Evolutionary conservation across 768 basidiomycete species (phyloP).

Genomic region (Lactarius deliciosus): DNA sequence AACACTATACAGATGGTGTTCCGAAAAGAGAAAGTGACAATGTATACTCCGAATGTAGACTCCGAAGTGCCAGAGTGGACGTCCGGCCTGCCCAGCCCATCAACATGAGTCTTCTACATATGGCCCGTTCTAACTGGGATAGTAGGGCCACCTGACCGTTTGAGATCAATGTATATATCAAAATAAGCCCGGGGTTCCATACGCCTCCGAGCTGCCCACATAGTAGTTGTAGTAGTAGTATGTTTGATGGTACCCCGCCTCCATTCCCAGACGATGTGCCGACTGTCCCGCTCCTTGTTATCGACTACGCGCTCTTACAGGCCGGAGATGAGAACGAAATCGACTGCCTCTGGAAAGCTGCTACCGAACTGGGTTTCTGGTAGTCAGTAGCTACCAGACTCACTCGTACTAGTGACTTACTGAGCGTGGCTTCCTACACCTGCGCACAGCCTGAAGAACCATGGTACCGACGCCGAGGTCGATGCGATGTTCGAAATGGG

Average conservation of each 20-base stretch:
- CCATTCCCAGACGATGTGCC: constrained; percentile 47
- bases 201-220: neutral
- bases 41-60: too few relatives aligned
- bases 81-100: too few relatives aligned
- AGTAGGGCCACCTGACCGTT: too few relatives aligned
- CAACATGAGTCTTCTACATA: too few relatives aligned
- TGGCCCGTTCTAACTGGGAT: too few relatives aligned
- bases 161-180: neutral
- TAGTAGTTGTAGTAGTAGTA: constrained; percentile 19
- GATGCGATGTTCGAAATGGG: constrained; percentile 44
- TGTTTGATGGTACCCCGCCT: constrained; percentile 39
- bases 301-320: constrained; percentile 45
- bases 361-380: constrained; percentile 53
- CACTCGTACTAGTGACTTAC: neutral
- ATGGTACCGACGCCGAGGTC: constrained; percentile 40
- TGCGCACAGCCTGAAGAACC: constrained; percentile 42
- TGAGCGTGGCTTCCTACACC: neutral
- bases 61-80: too few relatives aligned
- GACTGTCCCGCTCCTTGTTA: constrained; percentile 47
- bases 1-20: too few relatives aligned
- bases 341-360: constrained; percentile 47
- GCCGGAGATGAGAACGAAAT: constrained; percentile 40
- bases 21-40: too few relatives aligned
- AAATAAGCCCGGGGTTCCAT: neutral
- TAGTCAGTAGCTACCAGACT: constrained; percentile 41